Percentiles rank a stretch among this genome's conserved stretches.
Evolutionary conservation across 345 rosid genomes (phyloP).

Genomic region (Pugionium cornutum): DNA sequence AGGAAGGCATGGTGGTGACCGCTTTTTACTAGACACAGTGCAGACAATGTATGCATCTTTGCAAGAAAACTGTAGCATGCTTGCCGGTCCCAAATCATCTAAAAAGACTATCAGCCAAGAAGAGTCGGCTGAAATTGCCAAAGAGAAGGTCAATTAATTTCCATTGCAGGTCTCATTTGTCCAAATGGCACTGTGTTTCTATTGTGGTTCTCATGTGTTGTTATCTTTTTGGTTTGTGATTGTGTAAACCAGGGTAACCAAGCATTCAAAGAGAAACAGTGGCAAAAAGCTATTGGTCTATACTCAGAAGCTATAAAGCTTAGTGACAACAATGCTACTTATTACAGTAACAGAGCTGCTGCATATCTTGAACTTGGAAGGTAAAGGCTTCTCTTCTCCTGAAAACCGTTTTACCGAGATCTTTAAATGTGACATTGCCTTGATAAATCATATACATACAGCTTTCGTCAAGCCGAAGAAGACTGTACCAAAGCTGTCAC

Average conservation of each 20-base stretch:
- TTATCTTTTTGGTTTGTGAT: neutral
- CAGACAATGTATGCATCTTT: slow-evolving; percentile 64
- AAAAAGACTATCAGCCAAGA: slow-evolving; percentile 48
- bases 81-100: slow-evolving; percentile 52
- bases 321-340: slow-evolving; percentile 75
- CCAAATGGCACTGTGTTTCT: slow-evolving; percentile 10
- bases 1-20: slow-evolving; percentile 84
- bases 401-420: neutral
- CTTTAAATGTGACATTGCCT: slow-evolving; percentile 15
- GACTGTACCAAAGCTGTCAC: slow-evolving; percentile 80
- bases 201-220: neutral
- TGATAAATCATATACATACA: slow-evolving; percentile 39
- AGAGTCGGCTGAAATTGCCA: slow-evolving; percentile 74
- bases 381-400: slow-evolving; percentile 43
- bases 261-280: slow-evolving; percentile 84
- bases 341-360: slow-evolving; percentile 95
- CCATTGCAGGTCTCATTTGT: neutral
- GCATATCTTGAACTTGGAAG: slow-evolving; percentile 82
- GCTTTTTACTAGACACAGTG: slow-evolving; percentile 78
- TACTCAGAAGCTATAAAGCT: slow-evolving; percentile 93
- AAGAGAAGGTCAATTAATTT: slow-evolving; percentile 71
- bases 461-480: slow-evolving; percentile 85
- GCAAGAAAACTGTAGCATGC: slow-evolving; percentile 63
- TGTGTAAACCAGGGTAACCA: slow-evolving; percentile 69
- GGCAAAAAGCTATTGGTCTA: slow-evolving; percentile 78